Percentiles rank a stretch among this genome's conserved stretches.
Conservation (phyloP, 202 grass and related monocot species). For the Carex sylvatica region DNA sequence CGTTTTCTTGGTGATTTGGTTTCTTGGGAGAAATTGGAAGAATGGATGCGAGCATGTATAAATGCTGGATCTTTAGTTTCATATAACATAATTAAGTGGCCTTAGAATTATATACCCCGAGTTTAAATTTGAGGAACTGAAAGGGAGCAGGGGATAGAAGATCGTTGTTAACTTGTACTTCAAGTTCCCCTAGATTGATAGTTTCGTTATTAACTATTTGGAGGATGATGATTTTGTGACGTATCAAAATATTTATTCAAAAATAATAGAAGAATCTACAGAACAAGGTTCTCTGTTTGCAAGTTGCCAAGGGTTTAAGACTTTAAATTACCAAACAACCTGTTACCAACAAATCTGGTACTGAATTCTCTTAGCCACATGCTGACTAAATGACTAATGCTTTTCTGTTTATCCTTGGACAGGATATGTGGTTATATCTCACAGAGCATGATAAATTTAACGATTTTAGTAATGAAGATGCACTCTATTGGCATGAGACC, state of each 20-base stretch:
- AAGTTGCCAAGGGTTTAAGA: not conserved
- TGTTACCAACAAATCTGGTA: not conserved
- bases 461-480: constrained; percentile 75
- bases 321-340: not conserved
- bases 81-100: not conserved
- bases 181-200: not conserved
- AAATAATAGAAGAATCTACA: not conserved
- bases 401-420: constrained; percentile 30
- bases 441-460: constrained; percentile 83
- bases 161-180: not conserved
- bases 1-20: constrained; percentile 11
- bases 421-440: constrained; percentile 99
- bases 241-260: not conserved
- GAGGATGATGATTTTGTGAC: not conserved
- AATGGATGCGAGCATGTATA: not conserved
- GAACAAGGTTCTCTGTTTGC: not conserved
- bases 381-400: constrained; percentile 5
- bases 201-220: not conserved
- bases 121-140: not conserved
- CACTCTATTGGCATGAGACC: constrained; percentile 90
- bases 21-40: not conserved
- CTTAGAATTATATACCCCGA: not conserved
- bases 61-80: constrained; percentile 3
- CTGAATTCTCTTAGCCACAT: constrained; percentile 21
- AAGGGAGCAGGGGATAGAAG: not conserved